Evolutionary conservation across 352 stramenopile genomes (phyloP).

Genomic region (Pythium brassicae): DNA sequence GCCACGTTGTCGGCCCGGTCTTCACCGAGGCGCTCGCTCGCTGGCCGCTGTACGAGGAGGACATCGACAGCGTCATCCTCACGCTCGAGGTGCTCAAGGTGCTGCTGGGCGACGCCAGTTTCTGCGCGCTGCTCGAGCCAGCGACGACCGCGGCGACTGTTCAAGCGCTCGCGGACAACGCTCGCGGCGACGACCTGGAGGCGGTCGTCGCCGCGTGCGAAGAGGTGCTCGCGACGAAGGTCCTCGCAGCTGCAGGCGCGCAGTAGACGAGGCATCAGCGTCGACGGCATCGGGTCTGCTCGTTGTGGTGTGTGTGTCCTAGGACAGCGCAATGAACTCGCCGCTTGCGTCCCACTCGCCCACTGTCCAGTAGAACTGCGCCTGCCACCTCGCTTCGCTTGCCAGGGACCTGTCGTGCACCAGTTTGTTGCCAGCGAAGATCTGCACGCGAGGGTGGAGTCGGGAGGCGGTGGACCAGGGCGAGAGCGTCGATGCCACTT

Average conservation of each 20-base stretch:
- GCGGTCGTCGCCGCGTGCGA: constrained; percentile 32
- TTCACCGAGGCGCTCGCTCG: constrained; percentile 40
- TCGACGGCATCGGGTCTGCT: neutral
- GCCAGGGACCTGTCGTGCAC: constrained; percentile 26
- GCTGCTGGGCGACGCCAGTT: constrained; percentile 26
- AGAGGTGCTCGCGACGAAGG: constrained; percentile 19
- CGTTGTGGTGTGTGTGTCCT: neutral
- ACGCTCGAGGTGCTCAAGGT: constrained; percentile 39
- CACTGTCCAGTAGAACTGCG: constrained; percentile 47
- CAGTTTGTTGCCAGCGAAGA: constrained; percentile 45
- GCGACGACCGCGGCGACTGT: constrained; percentile 45
- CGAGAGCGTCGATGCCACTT: constrained; percentile 28
- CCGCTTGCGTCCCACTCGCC: constrained; percentile 42
- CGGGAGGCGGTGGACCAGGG: constrained; percentile 14
- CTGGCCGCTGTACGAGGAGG: constrained; percentile 66
- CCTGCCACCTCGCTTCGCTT: constrained; percentile 19
- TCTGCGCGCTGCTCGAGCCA: constrained; percentile 33
- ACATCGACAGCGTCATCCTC: constrained; percentile 50
- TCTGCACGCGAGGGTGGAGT: constrained; percentile 36
- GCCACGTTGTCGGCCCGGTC: constrained; percentile 30
- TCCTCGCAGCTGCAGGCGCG: neutral
- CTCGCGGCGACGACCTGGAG: constrained; percentile 37
- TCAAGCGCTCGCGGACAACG: constrained; percentile 41
- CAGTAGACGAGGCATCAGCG: neutral
- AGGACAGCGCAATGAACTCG: constrained; percentile 13